Evolutionary conservation across 441 rosid genomes (phyloP), one percentile per base, ranked within the genome.

Genomic region (Pelargonium myrrhifolium): DNA sequence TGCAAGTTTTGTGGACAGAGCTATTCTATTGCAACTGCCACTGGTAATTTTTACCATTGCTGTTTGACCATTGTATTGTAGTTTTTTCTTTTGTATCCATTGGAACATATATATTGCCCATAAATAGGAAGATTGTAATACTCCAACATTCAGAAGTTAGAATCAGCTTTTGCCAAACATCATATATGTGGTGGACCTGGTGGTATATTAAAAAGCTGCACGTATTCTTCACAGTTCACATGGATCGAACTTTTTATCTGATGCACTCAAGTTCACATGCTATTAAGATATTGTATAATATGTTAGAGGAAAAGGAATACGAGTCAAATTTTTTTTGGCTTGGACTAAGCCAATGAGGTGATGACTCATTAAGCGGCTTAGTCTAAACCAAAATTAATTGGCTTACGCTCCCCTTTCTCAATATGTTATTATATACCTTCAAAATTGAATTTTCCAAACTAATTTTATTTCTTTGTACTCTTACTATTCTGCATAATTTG

Each of bases 1-100:
- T 93, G 98, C 89, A 93, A 88, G 79, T 86, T 90, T 82, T 90
- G 98, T 47, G 92, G 94, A 26, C 97, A 93, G 77, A 85, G 86
- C 85, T 93, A 93, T 75, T 90, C 98, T 47, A 90, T 85, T 66
- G 86, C 98, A 15, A 90, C 98, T 37, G 98, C 98, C 72, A 93
- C 97, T 9, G 98, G 98, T 92, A 78, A 18, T 43, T 65, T 45
- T 9, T 62, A 20, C 26, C 26, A 63, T 58, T 60, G 67, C n/a
- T 56, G 18, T 66, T 69, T 47, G 37, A 28, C 15, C 43, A 45
- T 1, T 45, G 53, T 12, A 45, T 2, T 43, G 9, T 43, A 9
- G 4, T 12, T 58, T 58, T n/a, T 24, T 18, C 11, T 43, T 51
- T 6, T 64, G 18, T 35, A 39, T 53, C 20, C 9, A 20, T 51